Evolutionary conservation across 1,284 basidiomycete species (phyloP).

Genomic region (Marasmius sp.): DNA sequence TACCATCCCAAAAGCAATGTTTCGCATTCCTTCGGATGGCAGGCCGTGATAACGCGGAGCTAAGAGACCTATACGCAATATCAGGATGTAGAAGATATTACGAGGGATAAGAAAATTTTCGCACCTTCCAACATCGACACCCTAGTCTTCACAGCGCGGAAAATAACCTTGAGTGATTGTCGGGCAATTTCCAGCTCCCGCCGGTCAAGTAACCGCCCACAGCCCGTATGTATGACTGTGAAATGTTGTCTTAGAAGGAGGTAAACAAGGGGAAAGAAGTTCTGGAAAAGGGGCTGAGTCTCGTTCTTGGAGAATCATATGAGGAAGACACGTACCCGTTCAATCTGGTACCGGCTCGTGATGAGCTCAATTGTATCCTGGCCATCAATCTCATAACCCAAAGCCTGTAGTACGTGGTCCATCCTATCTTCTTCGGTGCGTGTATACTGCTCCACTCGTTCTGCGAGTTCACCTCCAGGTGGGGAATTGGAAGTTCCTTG

Average conservation of each 20-base stretch:
- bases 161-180: conserved; percentile 3
- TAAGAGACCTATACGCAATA: neutral
- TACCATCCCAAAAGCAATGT: conserved; percentile 13
- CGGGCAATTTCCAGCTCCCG: conserved; percentile 2
- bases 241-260: conserved; percentile 8
- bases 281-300: neutral
- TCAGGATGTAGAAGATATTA: neutral
- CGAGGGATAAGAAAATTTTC: neutral
- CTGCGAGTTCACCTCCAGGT: conserved; percentile 1
- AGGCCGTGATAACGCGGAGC: neutral
- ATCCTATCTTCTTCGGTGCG: conserved; percentile 8
- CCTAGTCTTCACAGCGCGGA: conserved; percentile 2
- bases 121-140: neutral
- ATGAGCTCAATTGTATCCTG: conserved; percentile 10
- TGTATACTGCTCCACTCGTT: conserved; percentile 2
- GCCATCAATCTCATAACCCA: conserved; percentile 12
- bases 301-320: no score
- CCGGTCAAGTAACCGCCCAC: neutral
- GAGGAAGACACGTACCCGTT: conserved; percentile 5
- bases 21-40: neutral
- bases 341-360: conserved; percentile 8
- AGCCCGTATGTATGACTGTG: neutral
- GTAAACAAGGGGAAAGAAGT: conserved; percentile 10
- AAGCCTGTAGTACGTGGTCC: conserved; percentile 6
- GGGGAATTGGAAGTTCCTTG: neutral